A percentile compares a stretch with the other conserved stretches of the same genome.
These are phyloP conservation scores for Phytophthora melonis DNA, from an alignment of 352 stramenopile species.

Conservation along the genomic window DNA sequence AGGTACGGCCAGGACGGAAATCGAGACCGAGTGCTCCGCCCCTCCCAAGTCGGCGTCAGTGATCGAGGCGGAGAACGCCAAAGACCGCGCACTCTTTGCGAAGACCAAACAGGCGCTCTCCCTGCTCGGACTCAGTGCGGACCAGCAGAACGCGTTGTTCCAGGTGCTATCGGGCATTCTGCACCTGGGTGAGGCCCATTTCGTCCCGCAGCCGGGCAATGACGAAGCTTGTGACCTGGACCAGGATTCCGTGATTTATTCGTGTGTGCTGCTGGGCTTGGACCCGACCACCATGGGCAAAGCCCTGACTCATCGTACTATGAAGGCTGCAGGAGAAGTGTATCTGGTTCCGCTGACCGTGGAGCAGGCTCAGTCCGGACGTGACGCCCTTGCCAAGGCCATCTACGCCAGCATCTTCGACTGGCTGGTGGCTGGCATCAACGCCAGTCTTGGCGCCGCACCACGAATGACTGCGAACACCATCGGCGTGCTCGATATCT, in stretches of 20 bases:
- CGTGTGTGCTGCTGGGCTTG: conserved; percentile 60
- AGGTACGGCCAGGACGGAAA: conserved; percentile 34
- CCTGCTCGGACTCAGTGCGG: conserved; percentile 62
- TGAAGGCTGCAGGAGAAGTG: conserved; percentile 74
- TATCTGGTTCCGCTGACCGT: conserved; percentile 70
- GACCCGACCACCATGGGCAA: conserved; percentile 59
- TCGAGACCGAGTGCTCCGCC: conserved; percentile 7
- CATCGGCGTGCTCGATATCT: conserved; percentile 93
- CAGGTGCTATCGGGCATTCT: conserved; percentile 77
- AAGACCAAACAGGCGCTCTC: conserved; percentile 70
- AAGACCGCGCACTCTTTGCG: conserved; percentile 62
- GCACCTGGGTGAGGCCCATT: conserved; percentile 79
- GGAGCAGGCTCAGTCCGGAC: conserved; percentile 79
- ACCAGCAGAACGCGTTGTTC: conserved; percentile 75
- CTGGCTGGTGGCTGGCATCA: conserved; percentile 94
- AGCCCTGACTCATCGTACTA: conserved; percentile 72
- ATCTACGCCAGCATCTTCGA: conserved; percentile 97
- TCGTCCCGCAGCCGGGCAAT: conserved; percentile 56
- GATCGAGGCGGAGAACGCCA: conserved; percentile 45
- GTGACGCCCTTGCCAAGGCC: conserved; percentile 95
- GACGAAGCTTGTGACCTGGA: conserved; percentile 64
- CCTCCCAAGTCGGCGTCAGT: conserved; percentile 29
- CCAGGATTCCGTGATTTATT: conserved; percentile 49
- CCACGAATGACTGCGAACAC: conserved; percentile 35
- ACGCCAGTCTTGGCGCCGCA: conserved; percentile 63